Percentiles rank a stretch among this genome's conserved stretches.
These are phyloP conservation scores for Strigomonas culicis DNA, from an alignment of 208 protist species.

Conservation along the genomic window DNA sequence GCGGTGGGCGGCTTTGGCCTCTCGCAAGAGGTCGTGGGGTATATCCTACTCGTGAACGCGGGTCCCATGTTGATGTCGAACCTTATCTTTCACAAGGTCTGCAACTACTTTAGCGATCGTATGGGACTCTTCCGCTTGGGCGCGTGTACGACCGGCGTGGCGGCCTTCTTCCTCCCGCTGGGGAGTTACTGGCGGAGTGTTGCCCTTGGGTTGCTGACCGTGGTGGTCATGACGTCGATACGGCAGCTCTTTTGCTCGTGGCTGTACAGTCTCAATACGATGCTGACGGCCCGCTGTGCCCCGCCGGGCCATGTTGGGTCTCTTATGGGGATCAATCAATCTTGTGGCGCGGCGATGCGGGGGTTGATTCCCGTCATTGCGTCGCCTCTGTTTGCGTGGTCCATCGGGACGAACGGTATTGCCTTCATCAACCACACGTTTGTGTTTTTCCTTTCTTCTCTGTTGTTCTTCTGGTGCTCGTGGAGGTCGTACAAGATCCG, in stretches of 20 bases:
- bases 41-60: conserved; percentile 37
- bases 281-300: conserved; percentile 50
- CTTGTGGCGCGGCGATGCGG: conserved; percentile 39
- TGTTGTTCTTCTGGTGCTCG: conserved; percentile 17
- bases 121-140: conserved; percentile 35
- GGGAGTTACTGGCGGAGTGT: not conserved
- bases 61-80: conserved; percentile 35
- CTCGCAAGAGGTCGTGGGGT: conserved; percentile 17
- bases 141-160: conserved; percentile 8
- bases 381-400: conserved; percentile 50
- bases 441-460: conserved; percentile 34
- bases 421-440: conserved; percentile 53
- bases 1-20: conserved; percentile 27
- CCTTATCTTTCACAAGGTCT: conserved; percentile 26
- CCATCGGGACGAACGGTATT: conserved; percentile 30
- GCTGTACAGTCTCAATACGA: conserved; percentile 50
- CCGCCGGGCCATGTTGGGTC: conserved; percentile 33
- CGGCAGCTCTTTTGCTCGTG: conserved; percentile 41
- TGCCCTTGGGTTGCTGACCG: not conserved
- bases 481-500: conserved; percentile 27
- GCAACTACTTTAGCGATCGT: conserved; percentile 19
- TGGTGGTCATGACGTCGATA: conserved; percentile 27
- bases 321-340: conserved; percentile 69
- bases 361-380: conserved; percentile 29
- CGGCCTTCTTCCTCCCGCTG: conserved; percentile 5